These are phyloP conservation scores for Jamesozyma lodderae DNA, from an alignment of 805 yeast species.

Conservation along the genomic window DNA sequence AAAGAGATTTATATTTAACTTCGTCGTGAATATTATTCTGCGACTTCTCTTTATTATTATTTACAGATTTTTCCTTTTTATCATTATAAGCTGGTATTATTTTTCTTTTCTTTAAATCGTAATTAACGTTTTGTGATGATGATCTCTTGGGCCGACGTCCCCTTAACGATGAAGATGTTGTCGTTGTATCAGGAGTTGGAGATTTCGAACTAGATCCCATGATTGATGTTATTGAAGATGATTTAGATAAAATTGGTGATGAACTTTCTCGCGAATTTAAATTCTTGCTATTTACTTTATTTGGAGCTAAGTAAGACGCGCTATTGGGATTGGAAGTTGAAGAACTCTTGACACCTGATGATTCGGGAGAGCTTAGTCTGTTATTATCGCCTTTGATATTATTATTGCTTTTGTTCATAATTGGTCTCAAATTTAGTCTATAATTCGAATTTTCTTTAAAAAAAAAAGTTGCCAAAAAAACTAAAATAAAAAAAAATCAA, in stretches of 20 bases:
- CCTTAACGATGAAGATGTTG: constrained; percentile 2
- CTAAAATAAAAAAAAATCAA: too few relatives aligned
- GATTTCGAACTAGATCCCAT: constrained; percentile 2
- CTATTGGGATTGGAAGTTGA: too few relatives aligned
- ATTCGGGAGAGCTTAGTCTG: too few relatives aligned
- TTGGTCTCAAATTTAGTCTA: too few relatives aligned
- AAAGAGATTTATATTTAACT: neutral
- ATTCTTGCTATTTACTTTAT: too few relatives aligned
- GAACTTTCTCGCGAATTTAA: neutral
- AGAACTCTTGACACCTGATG: too few relatives aligned
- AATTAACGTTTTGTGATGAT: constrained; percentile 26
- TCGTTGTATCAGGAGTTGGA: neutral
- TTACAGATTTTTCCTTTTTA: neutral
- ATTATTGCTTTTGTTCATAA: too few relatives aligned
- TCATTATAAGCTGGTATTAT: constrained; percentile 23
- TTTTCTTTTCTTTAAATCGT: constrained; percentile 25
- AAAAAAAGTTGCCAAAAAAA: too few relatives aligned
- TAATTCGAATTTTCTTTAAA: too few relatives aligned
- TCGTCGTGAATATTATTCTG: neutral
- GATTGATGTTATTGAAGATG: neutral
- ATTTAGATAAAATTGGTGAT: neutral
- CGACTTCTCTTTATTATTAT: neutral
- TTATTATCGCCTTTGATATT: too few relatives aligned
- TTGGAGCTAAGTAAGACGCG: too few relatives aligned
- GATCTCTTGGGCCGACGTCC: constrained; percentile 25